phyloP scores from a whole-genome alignment of 75 land plant species.

The Cryptomeria japonica region DNA sequence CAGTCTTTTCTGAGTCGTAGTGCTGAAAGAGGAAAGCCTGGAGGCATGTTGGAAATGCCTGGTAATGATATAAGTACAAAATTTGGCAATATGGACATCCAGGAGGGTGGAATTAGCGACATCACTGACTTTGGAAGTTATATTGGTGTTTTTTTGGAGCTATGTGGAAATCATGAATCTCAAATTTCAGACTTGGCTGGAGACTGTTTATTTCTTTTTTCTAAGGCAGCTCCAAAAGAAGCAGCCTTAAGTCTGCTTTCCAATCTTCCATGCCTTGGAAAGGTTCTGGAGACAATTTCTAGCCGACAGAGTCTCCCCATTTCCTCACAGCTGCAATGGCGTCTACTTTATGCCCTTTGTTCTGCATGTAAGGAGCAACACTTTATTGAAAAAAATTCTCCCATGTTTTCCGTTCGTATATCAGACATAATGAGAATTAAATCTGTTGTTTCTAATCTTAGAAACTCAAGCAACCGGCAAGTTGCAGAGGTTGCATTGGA shows the following conservation, averaged over 20 bases:
- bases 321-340: conserved; percentile 38
- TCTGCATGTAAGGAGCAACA: conserved; percentile 69
- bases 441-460: conserved; percentile 50
- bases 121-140: conserved; percentile 74
- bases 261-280: conserved; percentile 47
- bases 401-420: conserved; percentile 42
- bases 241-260: conserved; percentile 65
- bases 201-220: conserved; percentile 74
- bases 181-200: conserved; percentile 78
- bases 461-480: conserved; percentile 45
- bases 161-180: conserved; percentile 52
- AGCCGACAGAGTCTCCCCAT: conserved; percentile 16
- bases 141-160: conserved; percentile 72
- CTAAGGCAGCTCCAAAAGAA: conserved; percentile 74
- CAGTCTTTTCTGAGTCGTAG: conserved; percentile 69
- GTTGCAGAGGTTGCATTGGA: conserved; percentile 67
- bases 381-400: conserved; percentile 25
- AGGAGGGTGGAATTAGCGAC: conserved; percentile 50
- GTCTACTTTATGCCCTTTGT: conserved; percentile 68
- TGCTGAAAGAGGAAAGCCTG: conserved; percentile 38
- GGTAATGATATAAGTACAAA: conserved; percentile 20
- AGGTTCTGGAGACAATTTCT: conserved; percentile 41
- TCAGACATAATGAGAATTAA: conserved; percentile 49
- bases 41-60: conserved; percentile 24
- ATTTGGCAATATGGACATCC: conserved; percentile 20